phyloP scores from a whole-genome alignment of 2,329 filamentous ascomycete genomes.

The Plectosphaerella cucumerina region DNA sequence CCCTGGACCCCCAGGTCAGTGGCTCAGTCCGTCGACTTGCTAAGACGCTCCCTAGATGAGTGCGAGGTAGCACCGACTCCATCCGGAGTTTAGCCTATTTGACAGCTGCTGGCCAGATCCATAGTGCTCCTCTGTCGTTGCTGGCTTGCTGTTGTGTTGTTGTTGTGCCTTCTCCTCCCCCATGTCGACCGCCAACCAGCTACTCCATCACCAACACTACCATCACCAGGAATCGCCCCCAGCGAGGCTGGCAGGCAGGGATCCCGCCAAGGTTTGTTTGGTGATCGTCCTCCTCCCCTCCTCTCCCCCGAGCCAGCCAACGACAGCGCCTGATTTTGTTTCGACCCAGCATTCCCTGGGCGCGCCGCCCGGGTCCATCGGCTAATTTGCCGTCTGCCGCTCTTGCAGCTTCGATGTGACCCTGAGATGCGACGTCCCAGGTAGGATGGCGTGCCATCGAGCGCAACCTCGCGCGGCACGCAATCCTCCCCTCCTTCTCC shows the following conservation, averaged over 20 bases:
- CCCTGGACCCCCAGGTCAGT: no score
- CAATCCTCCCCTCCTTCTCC: not conserved
- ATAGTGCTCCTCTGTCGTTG: no score
- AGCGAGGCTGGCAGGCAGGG: not conserved
- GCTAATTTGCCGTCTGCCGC: not conserved
- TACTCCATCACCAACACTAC: no score
- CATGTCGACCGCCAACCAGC: no score
- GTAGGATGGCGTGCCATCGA: not conserved
- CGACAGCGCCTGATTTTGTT: not conserved
- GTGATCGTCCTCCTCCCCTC: no score
- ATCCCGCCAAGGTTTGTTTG: not conserved
- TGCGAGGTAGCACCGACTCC: not conserved
- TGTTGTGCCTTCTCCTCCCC: not conserved
- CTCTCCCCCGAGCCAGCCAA: no score
- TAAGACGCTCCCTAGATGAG: not conserved
- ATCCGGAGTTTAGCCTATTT: not conserved
- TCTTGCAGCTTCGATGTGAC: not conserved
- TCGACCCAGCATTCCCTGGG: not conserved
- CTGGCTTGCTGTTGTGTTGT: no score
- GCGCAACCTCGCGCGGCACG: no score
- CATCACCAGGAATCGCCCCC: not conserved
- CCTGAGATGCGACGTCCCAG: not conserved
- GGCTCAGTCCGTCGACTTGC: not conserved
- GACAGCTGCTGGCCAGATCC: not conserved
- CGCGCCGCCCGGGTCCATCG: not conserved